A percentile compares a stretch with the other conserved stretches of the same genome.
Conservation (phyloP, 257 asterid genomes). For the Schizonepeta tenuifolia region DNA sequence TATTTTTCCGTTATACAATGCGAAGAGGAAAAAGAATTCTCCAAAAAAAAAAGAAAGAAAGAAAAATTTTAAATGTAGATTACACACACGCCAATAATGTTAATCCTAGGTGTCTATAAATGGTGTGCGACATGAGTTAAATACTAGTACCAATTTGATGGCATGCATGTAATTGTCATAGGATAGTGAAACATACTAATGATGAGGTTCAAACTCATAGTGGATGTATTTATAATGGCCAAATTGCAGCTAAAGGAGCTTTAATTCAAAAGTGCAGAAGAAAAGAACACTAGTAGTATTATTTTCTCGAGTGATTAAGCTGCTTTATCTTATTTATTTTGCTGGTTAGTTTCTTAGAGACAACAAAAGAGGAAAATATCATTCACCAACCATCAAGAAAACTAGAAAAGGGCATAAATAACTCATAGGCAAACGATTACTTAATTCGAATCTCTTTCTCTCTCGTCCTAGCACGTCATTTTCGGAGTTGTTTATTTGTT, state of each 20-base stretch:
- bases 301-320: slow-evolving; percentile 35
- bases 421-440: not conserved
- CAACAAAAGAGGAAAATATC: not conserved
- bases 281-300: not conserved
- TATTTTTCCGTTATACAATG: too few species aligned
- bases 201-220: slow-evolving; percentile 12
- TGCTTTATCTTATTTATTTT: slow-evolving; percentile 22
- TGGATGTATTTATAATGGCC: slow-evolving; percentile 2
- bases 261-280: slow-evolving; percentile 28
- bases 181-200: not conserved
- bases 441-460: not conserved
- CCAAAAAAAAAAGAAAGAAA: too few species aligned
- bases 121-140: too few species aligned
- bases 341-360: slow-evolving; percentile 7
- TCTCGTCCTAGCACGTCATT: not conserved
- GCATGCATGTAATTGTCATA: not conserved
- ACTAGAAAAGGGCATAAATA: not conserved
- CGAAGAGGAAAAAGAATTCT: too few species aligned
- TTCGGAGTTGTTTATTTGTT: not conserved
- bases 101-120: too few species aligned
- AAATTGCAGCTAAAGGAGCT: slow-evolving; percentile 27
- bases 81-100: too few species aligned
- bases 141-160: not conserved
- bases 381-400: slow-evolving; percentile 13
- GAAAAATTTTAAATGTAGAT: too few species aligned